phyloP scores from a whole-genome alignment of 1,284 basidiomycete species.

The Microbotryum violaceum region DNA sequence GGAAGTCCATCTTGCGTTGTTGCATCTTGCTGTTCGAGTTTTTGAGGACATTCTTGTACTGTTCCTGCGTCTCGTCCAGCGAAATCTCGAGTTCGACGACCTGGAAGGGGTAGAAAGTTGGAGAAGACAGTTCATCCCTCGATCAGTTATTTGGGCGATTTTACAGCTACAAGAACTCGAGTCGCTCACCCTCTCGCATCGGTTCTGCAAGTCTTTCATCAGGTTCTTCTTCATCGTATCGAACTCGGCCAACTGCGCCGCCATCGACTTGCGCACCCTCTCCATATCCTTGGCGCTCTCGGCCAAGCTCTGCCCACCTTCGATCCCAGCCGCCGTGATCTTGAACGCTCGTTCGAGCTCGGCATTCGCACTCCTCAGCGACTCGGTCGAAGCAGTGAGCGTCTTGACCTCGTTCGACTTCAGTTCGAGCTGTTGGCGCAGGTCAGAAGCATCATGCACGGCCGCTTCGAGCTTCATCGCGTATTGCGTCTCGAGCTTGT shows the following conservation, averaged over 20 bases:
- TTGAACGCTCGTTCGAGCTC: constrained; percentile 98
- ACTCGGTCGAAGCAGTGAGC: constrained; percentile 79
- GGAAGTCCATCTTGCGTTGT: constrained; percentile 98
- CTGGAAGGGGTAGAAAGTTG: constrained; percentile 44
- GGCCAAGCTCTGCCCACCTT: constrained; percentile 90
- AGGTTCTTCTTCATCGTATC: constrained; percentile 98
- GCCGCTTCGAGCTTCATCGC: constrained; percentile 85
- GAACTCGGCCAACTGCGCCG: constrained; percentile 93
- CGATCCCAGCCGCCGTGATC: constrained; percentile 89
- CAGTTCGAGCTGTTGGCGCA: constrained; percentile 85
- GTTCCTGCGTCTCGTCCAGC: constrained; percentile 95
- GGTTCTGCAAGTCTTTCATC: constrained; percentile 97
- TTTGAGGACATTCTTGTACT: constrained; percentile 96
- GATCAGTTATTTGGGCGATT: constrained; percentile 7
- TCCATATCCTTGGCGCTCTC: constrained; percentile 96
- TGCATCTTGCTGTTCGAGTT: constrained; percentile 97
- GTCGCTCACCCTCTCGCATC: constrained; percentile 84
- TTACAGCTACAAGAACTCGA: constrained; percentile 1
- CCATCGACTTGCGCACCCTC: constrained; percentile 91
- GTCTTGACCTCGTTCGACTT: constrained; percentile 76
- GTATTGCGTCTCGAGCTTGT: constrained; percentile 90
- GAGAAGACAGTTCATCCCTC: constrained; percentile 6
- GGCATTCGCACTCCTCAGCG: constrained; percentile 91
- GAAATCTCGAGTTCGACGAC: constrained; percentile 99
- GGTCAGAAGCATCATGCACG: constrained; percentile 73